phyloP scores from a whole-genome alignment of 1,139 yeast genomes.

The Suhomyces chickasaworum region DNA sequence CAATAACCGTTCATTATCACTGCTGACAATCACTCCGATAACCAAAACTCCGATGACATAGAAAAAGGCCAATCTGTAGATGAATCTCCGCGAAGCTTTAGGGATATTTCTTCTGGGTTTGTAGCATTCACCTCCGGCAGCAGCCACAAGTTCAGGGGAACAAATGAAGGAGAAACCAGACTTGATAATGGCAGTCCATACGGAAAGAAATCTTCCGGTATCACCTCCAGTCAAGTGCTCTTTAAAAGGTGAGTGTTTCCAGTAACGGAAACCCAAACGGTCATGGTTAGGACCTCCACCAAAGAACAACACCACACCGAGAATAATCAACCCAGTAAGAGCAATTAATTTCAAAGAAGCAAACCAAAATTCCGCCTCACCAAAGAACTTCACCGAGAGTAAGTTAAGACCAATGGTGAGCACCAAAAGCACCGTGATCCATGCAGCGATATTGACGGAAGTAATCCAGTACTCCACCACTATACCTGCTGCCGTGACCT shows the following conservation, averaged over 20 bases:
- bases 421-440: slow-evolving; percentile 54
- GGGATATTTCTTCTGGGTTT: slow-evolving; percentile 50
- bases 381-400: slow-evolving; percentile 53
- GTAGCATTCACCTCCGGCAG: slow-evolving; percentile 45
- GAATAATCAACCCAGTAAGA: slow-evolving; percentile 40
- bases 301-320: slow-evolving; percentile 43
- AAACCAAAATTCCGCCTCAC: slow-evolving; percentile 68
- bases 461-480: slow-evolving; percentile 61
- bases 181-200: slow-evolving; percentile 44
- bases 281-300: slow-evolving; percentile 39
- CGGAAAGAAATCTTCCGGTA: slow-evolving; percentile 55
- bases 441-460: slow-evolving; percentile 50
- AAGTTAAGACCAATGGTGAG: slow-evolving; percentile 42
- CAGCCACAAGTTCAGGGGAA: slow-evolving; percentile 43
- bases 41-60: slow-evolving; percentile 49
- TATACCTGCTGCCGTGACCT: slow-evolving; percentile 55
- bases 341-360: slow-evolving; percentile 52
- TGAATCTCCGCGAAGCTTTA: slow-evolving; percentile 49
- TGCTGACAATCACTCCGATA: slow-evolving; percentile 49
- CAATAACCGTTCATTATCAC: slow-evolving; percentile 36
- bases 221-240: slow-evolving; percentile 46
- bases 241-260: slow-evolving; percentile 60
- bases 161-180: slow-evolving; percentile 46
- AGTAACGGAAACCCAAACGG: slow-evolving; percentile 55
- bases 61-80: slow-evolving; percentile 50